phyloP scores from a whole-genome alignment of 225 moss, liverwort and hornwort species.

The Sphagnum tenellum region DNA sequence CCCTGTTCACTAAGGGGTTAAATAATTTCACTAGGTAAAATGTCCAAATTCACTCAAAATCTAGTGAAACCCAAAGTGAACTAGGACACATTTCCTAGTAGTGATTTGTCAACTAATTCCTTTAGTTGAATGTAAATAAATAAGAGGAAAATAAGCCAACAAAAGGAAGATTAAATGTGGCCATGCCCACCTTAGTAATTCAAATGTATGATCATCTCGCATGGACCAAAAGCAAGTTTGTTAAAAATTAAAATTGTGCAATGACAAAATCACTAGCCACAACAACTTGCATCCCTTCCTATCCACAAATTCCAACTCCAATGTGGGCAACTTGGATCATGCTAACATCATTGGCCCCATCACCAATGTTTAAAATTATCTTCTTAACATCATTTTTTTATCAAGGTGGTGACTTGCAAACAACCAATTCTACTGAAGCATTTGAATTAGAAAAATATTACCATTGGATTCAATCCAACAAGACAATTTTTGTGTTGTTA shows the following conservation, averaged over 20 bases:
- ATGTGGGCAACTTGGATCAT: slow-evolving; percentile 99
- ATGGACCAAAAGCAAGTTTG: slow-evolving; percentile 77
- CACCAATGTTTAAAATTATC: slow-evolving; percentile 90
- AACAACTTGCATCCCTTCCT: slow-evolving; percentile 97
- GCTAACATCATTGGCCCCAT: slow-evolving; percentile 97
- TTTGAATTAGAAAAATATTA: slow-evolving; percentile 1
- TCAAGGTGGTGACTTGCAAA: slow-evolving; percentile 72
- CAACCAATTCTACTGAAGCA: background rate
- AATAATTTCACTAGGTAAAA: too few species aligned
- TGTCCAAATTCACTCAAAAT: too few species aligned
- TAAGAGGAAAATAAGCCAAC: too few species aligned
- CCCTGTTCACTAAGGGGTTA: too few species aligned
- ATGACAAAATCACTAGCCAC: slow-evolving; percentile 98
- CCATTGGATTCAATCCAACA: background rate
- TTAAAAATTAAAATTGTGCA: slow-evolving; percentile 83
- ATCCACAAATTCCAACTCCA: slow-evolving; percentile 91
- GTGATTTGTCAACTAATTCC: slow-evolving; percentile 39
- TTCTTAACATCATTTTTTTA: slow-evolving; percentile 84
- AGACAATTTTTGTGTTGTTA: too few species aligned
- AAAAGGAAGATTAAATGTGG: too few species aligned
- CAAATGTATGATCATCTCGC: slow-evolving; percentile 93
- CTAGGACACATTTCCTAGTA: too few species aligned
- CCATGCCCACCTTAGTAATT: slow-evolving; percentile 56
- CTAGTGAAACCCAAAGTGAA: too few species aligned
- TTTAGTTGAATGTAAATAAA: background rate